A percentile compares a stretch with the other conserved stretches of the same genome.
phyloP scores from a whole-genome alignment of 805 yeast species.

The Saccharomycopsis fermentans region DNA sequence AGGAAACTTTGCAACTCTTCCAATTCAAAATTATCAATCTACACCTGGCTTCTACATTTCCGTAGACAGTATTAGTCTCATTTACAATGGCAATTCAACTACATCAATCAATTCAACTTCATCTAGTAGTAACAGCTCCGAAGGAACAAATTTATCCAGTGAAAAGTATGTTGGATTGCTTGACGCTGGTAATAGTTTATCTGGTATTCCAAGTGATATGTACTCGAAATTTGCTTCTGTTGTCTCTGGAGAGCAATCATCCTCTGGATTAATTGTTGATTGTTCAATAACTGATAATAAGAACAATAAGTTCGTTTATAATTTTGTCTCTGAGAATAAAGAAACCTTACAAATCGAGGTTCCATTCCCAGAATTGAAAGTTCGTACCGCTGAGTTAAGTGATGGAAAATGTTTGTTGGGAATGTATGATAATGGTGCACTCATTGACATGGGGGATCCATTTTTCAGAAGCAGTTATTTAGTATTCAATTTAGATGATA shows the following conservation, averaged over 20 bases:
- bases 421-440: constrained; percentile 17
- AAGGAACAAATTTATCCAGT: neutral
- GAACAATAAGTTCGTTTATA: constrained; percentile 10
- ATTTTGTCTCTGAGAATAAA: neutral
- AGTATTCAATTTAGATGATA: constrained; percentile 41
- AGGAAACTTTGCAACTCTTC: constrained; percentile 41
- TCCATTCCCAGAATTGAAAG: constrained; percentile 10
- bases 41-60: constrained; percentile 8
- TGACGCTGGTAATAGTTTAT: constrained; percentile 1
- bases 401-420: constrained; percentile 8
- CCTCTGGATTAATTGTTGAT: constrained; percentile 8
- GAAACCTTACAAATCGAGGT: constrained; percentile 9
- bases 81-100: neutral
- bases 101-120: neutral
- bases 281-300: constrained; percentile 8
- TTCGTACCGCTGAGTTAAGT: neutral
- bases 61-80: constrained; percentile 2
- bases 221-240: neutral
- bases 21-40: constrained; percentile 23
- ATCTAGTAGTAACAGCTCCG: neutral
- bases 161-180: neutral
- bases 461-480: constrained; percentile 43
- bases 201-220: neutral
- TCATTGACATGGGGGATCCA: constrained; percentile 41
- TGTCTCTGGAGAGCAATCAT: neutral